Percentiles rank a stretch among this genome's conserved stretches.
Conservation (phyloP, 257 asterid species). For the Solanum peruvianum region DNA sequence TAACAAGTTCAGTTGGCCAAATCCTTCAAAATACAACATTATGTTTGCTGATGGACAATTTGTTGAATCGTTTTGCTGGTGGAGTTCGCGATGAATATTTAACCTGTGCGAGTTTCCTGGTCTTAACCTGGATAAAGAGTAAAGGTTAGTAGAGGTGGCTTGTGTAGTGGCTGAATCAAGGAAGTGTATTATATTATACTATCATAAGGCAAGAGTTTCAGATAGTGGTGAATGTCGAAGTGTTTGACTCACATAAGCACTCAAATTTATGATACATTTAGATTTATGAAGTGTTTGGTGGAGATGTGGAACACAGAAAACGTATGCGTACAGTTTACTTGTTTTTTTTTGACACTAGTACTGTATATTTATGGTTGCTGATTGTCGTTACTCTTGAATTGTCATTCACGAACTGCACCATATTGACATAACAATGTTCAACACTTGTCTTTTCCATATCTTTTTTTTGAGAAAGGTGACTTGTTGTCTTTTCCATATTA, state of each 20-base stretch:
- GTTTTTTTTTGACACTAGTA: no score
- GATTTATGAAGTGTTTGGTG: not conserved
- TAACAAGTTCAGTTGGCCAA: not conserved
- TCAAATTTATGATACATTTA: not conserved
- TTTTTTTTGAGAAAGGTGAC: no score
- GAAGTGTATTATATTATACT: not conserved
- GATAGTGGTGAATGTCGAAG: not conserved
- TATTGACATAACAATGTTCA: not conserved
- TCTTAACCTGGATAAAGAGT: not conserved
- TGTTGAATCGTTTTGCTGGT: not conserved
- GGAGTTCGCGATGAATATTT: not conserved
- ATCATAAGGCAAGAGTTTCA: not conserved
- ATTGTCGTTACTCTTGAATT: not conserved
- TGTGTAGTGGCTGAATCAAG: not conserved
- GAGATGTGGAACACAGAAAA: not conserved
- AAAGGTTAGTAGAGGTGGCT: not conserved
- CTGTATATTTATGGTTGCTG: not conserved
- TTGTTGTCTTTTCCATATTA: not conserved
- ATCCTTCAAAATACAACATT: not conserved
- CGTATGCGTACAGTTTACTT: no score
- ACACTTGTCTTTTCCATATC: not conserved
- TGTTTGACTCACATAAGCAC: not conserved
- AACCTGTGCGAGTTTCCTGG: not conserved
- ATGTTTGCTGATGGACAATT: no score
- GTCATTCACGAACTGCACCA: not conserved